These are phyloP conservation scores for Alternaria sp. DNA, from an alignment of 2,329 filamentous ascomycete species.

Conservation along the genomic window DNA sequence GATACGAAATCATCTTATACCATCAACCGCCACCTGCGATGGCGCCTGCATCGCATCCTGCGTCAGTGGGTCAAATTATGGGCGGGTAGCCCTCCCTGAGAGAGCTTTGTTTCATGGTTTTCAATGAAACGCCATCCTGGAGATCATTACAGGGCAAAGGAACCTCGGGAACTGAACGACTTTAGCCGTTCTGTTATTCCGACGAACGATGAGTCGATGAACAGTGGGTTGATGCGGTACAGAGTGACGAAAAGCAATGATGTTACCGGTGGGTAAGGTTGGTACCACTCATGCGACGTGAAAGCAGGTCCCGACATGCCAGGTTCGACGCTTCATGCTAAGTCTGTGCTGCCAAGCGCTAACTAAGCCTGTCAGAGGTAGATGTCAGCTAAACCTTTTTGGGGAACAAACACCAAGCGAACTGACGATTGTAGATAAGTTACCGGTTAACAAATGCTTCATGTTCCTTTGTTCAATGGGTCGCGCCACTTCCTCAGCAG, in stretches of 20 bases:
- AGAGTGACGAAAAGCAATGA: background rate
- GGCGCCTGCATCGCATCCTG: background rate
- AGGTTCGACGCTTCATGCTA: constrained; percentile 5
- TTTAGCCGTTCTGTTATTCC: constrained; percentile 3
- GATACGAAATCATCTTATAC: constrained; percentile 13
- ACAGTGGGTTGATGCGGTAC: constrained; percentile 3
- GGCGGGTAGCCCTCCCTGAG: constrained; percentile 2
- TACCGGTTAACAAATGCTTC: constrained; percentile 10
- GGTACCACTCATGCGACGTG: constrained; percentile 2
- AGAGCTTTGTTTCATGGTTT: constrained; percentile 27
- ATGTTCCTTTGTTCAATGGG: constrained; percentile 6
- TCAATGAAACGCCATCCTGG: constrained; percentile 37
- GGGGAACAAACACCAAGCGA: constrained; percentile 6
- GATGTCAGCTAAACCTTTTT: constrained; percentile 6
- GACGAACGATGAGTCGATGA: background rate
- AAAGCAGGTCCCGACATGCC: background rate
- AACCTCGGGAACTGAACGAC: constrained; percentile 4
- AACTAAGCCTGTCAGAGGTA: constrained; percentile 16
- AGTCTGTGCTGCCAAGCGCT: constrained; percentile 8
- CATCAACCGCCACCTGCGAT: background rate
- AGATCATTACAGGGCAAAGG: constrained; percentile 28
- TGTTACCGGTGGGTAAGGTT: background rate
- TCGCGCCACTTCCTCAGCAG: background rate
- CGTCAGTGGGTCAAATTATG: constrained; percentile 7
- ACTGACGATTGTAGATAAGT: constrained; percentile 4